A percentile compares a stretch with the other conserved stretches of the same genome.
These are phyloP conservation scores for Cicer yamashitae DNA, from an alignment of 306 rosid species.

Conservation along the genomic window DNA sequence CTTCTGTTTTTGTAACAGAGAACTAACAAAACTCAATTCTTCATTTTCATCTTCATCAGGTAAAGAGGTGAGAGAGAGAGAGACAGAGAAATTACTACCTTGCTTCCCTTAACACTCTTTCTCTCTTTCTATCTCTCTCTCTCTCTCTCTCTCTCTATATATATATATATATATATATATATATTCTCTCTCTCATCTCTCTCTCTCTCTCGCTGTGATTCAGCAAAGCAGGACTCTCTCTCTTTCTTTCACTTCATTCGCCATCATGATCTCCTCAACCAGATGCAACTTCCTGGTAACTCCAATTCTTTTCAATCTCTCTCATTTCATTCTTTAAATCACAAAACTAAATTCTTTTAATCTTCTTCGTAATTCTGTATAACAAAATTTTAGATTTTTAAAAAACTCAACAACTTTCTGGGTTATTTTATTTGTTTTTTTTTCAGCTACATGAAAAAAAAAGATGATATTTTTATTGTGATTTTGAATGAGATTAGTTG, in stretches of 20 bases:
- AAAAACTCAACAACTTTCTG: background rate
- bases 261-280: conserved; percentile 20
- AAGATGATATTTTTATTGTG: conserved; percentile 6
- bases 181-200: background rate
- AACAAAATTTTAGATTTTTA: too few relatives aligned
- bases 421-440: background rate
- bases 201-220: background rate
- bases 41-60: background rate
- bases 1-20: background rate
- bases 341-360: background rate
- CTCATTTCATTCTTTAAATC: background rate
- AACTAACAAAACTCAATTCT: background rate
- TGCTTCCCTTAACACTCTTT: background rate
- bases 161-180: too few relatives aligned
- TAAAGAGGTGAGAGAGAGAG: background rate
- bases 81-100: background rate
- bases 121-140: background rate
- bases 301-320: background rate
- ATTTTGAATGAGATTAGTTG: conserved; percentile 20
- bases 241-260: background rate
- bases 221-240: background rate
- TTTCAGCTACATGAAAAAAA: background rate
- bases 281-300: conserved; percentile 18
- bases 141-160: background rate
- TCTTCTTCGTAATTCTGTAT: too few relatives aligned